These are phyloP conservation scores for Neonectria punicea DNA, from an alignment of 2,329 filamentous ascomycete species.

Conservation along the genomic window DNA sequence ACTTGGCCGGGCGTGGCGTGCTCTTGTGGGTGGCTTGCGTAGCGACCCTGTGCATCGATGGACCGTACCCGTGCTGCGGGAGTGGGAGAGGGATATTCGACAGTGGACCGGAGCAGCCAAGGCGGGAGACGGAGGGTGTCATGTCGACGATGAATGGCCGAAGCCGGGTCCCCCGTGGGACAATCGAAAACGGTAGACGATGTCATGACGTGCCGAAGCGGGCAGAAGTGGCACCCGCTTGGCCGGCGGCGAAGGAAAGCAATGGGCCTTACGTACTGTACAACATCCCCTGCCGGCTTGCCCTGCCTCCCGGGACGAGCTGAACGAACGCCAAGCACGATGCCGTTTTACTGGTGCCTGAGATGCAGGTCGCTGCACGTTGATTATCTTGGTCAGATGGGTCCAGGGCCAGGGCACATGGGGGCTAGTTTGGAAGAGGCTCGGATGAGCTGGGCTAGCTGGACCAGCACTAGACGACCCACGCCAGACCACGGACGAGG, in stretches of 20 bases:
- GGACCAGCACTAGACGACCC: slow-evolving; percentile 40
- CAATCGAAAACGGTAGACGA: background rate
- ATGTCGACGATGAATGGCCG: slow-evolving; percentile 9
- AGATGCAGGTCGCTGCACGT: slow-evolving; percentile 41
- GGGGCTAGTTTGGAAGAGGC: slow-evolving; percentile 28
- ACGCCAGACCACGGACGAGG: slow-evolving; percentile 39
- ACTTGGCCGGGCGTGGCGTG: slow-evolving; percentile 9
- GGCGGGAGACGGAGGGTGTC: slow-evolving; percentile 10
- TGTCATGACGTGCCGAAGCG: slow-evolving; percentile 24
- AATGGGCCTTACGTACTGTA: slow-evolving; percentile 24
- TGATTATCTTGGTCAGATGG: slow-evolving; percentile 42
- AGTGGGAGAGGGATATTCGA: slow-evolving; percentile 23
- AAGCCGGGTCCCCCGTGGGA: slow-evolving; percentile 16
- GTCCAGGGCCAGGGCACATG: background rate
- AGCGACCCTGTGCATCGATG: slow-evolving; percentile 9
- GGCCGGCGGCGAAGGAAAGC: slow-evolving; percentile 13
- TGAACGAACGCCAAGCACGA: slow-evolving; percentile 12
- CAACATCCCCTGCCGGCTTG: slow-evolving; percentile 12
- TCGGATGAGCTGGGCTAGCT: slow-evolving; percentile 33
- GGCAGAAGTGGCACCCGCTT: slow-evolving; percentile 16
- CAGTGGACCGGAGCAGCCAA: slow-evolving; percentile 20
- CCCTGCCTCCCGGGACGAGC: slow-evolving; percentile 9
- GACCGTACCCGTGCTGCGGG: slow-evolving; percentile 3
- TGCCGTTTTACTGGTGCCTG: slow-evolving; percentile 31
- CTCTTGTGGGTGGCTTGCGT: slow-evolving; percentile 11